Base-by-base conservation (phyloP, 140 eudicot species). In the Cichorium intybus region DNA sequence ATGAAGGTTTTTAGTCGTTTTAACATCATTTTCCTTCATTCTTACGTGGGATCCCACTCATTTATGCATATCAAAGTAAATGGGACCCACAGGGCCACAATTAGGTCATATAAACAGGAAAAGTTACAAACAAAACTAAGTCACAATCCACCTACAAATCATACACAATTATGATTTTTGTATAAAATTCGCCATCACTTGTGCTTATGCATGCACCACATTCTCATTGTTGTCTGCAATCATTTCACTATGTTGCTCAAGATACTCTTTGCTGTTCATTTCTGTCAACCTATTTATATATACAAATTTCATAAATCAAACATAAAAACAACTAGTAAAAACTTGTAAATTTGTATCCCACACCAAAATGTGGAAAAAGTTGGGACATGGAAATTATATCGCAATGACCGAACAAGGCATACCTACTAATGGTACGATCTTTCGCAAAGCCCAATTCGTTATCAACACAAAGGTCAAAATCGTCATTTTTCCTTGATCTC, bases 351-450 rank as follows among this genome's bases (percentile, higher is more conserved):
- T 6, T 2, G 35, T 31, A 8, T 31, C 35, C 35, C 35, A 31
- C 35, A 5, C 6, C 6, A 31, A 6, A 31, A 31, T 31, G 35
- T 31, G 35, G 35, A 31, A 31, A 5, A 31, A 35, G 1, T 16
- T 39, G 18, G 7, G 49, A 57, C 17, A 9, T 3, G 21, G n/a
- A n/a, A 20, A 60, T 21, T 60, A 20, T 35, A 35, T 2, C 7
- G 10, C 14, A 45, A 59, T 33, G 33, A 24, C 5, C 11, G 29
- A 24, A 57, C 4, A 51, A 43, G 21, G 17, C 43, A 50, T 45
- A 80, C 76, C 82, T 84, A 58, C 97, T 90, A 61, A 90, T 87
- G 73, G 97, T 90, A 49, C 97, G 96, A 63, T 90, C 97, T 79
- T 90, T 90, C 0, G 96, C 91, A 17, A 90, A 90, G 23, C 95